A percentile compares a stretch with the other conserved stretches of the same genome.
phyloP scores from a whole-genome alignment of 371 early-diverging fungal genomes.

The Lichtheimia ramosa region DNA sequence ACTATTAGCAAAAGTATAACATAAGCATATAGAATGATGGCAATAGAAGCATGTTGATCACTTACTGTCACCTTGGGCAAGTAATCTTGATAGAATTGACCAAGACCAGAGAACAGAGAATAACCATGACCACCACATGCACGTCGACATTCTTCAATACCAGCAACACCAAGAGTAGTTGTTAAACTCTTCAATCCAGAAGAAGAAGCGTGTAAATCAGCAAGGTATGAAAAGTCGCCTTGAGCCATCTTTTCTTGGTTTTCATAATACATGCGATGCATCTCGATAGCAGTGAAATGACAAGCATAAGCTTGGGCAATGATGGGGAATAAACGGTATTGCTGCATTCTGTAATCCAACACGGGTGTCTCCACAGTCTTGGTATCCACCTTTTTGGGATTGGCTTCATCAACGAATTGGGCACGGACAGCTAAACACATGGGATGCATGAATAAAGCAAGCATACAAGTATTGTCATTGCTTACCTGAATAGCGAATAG shows the following conservation, averaged over 20 bases:
- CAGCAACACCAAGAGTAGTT: conserved; percentile 69
- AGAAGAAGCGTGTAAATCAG: conserved; percentile 83
- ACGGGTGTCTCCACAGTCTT: conserved; percentile 69
- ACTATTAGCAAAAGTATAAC: conserved; percentile 30
- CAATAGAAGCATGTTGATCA: neutral
- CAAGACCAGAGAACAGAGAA: conserved; percentile 76
- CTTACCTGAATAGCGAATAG: conserved; percentile 78
- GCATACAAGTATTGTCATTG: too few relatives aligned
- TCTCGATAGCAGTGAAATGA: conserved; percentile 73
- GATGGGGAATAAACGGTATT: conserved; percentile 77
- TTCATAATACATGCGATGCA: conserved; percentile 67
- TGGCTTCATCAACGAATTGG: conserved; percentile 74
- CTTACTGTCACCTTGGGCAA: conserved; percentile 73
- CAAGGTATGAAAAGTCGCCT: conserved; percentile 72
- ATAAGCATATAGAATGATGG: neutral
- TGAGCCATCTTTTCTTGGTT: conserved; percentile 65
- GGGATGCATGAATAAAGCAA: too few relatives aligned
- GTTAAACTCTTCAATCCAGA: conserved; percentile 84
- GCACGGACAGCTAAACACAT: conserved; percentile 76
- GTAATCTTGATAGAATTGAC: conserved; percentile 69
- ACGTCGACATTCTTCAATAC: conserved; percentile 80
- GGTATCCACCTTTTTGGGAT: conserved; percentile 36
- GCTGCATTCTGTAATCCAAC: conserved; percentile 79
- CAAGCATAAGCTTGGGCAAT: conserved; percentile 82
- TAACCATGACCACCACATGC: conserved; percentile 92